Evolutionary conservation across 1,284 basidiomycete genomes (phyloP), one percentile per base, ranked within the genome.

Genomic region (Erythrobasidium hasegawianum): DNA sequence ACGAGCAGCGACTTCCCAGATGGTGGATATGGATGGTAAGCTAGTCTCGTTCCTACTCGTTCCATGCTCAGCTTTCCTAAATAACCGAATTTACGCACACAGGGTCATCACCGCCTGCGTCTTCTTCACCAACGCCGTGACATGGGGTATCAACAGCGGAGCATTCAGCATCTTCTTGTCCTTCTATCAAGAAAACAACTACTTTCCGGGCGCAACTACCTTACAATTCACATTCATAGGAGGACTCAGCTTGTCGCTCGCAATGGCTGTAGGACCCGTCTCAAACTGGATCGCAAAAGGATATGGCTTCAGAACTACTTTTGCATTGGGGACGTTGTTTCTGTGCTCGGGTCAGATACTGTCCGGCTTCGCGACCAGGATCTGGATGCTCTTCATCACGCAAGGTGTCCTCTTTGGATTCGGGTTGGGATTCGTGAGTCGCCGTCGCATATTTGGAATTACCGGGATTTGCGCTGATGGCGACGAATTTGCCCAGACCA

Each of bases 151-250:
- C 68, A 80, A 80, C 68, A 78, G 78, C 5, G 33, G 33, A 4
- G 78, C 78, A 2, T 80, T 79, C 53, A 79, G 79, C 18, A 77
- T 80, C n/a, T 80, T 77, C 71, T 74, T 78, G 5, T 73, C 78
- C 11, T 79, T 76, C 68, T 80, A 79, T 62, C 72, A 77, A 16
- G 59, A 77, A 26, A 72, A 79, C 72, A 75, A 79, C 71, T 78
- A 78, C 69, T 80, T 78, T 55, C 57, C 72, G 3, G 71, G 76
- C 20, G 76, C 74, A 27, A 74, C 78, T n/a, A 73, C 75, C 38
- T 74, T 79, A 55, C 72, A 77, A 40, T 80, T 79, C 54, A 78
- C 79, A 7, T 79, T 78, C 74, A 76, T 79, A 8, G 79, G 79
- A 38, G 79, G 79, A 11, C 70, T 80, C 33, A 73, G 73, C 1